Evolutionary conservation across 345 rosid species (phyloP), one percentile per base, ranked within the genome.

Genomic region (Melastoma malabathricum): DNA sequence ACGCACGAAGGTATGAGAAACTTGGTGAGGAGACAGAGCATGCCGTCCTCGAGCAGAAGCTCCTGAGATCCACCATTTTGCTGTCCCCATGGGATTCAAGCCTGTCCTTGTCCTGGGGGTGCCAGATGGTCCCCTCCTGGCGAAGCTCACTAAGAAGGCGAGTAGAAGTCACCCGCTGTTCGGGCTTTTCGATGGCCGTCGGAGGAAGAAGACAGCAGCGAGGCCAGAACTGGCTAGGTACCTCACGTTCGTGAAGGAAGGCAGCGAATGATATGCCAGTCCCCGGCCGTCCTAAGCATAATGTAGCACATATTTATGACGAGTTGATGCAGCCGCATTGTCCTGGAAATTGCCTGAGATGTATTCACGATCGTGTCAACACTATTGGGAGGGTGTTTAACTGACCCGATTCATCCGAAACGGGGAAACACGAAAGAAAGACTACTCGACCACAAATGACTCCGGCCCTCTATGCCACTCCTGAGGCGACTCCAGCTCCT

Each of bases 381-480:
- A 4, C 2, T 22, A 22, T 22, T 22, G 25, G 25, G 25, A 22
- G 25, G n/a, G n/a, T n/a, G n/a, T n/a, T n/a, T n/a, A n/a, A n/a
- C n/a, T n/a, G n/a, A n/a, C n/a, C n/a, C n/a, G n/a, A n/a, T n/a
- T n/a, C n/a, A n/a, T n/a, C n/a, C n/a, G n/a, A n/a, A n/a, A n/a
- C n/a, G n/a, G n/a, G n/a, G n/a, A n/a, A n/a, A n/a, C n/a, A n/a
- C 12, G 79, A 76, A 15, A 63, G 77, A 68, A 76, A 68, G 50
- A 46, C 59, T 52, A 64, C 53, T 46, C 75, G 65, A 48, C 95
- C 79, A 58, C 81, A 68, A 65, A 65, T 72, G 46, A 67, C 71
- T 3, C 97, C 97, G 1, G 72, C 82, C 1, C 80, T 90, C 56
- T 90, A 90, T 58, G 73, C 92, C 59, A 86, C 86, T 54, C 92